Evolutionary conservation across 1,139 yeast genomes (phyloP), one percentile per base, ranked within the genome.

Genomic region (Dujonia santamariae): DNA sequence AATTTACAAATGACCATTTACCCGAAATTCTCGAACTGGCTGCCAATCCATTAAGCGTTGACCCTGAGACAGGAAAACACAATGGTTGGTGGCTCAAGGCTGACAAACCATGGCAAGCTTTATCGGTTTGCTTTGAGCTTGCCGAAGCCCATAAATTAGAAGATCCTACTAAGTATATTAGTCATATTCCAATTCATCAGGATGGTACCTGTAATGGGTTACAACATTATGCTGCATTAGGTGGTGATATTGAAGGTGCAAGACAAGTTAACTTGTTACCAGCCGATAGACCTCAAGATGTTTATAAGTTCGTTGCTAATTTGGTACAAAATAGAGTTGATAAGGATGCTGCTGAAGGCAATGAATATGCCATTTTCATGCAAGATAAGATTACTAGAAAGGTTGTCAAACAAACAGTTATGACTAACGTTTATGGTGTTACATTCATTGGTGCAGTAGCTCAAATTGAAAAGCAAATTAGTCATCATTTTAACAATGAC

Each of bases 351-450:
- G 76, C 53, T 11, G 64, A 67, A 11, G 87, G 73, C 3, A 51
- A 67, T 75, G 43, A 70, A 43, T 64, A 63, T 39, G 92, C 92
- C 1, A 42, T 55, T 9, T 59, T 67, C 36, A 62, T 81, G 19
- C 67, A 73, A 40, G 86, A 82, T 36, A 74, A 78, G 44, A 75
- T 92, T 41, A 75, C 82, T 17, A 75, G 99, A 50, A 90, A 90
- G 56, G 83, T 92, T 31, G 96, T 92, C 32, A 92, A 92, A 56
- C 97, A 92, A 59, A 87, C 98, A 0, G 98, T 92, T 20, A 92
- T 92, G 99, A 92, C 99, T 1, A 90, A 88, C 50, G 99, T 92
- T 28, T 92, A 94, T 54, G 99, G 99, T 48, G 99, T 92, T 9
- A 92, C 99, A 0, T 87, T 77, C 55, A 76, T 87, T 42, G 99